Evolutionary conservation across 108 stramenopile genomes (phyloP).

Genomic region (Mediolabrus comicus): DNA sequence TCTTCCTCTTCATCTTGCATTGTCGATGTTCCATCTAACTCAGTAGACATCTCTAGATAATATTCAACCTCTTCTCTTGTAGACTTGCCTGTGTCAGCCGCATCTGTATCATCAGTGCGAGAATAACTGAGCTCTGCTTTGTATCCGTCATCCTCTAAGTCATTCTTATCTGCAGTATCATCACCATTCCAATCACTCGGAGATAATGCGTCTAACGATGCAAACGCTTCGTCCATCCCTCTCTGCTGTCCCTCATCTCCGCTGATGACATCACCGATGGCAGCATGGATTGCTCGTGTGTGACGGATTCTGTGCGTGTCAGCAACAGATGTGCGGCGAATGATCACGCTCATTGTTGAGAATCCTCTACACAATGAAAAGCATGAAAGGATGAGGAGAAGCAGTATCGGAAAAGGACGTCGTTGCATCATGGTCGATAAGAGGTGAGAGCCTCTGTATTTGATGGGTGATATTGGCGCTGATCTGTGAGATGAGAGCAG

Average conservation of each 20-base stretch:
- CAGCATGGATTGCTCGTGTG: background rate
- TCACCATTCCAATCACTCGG: background rate
- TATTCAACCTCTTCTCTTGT: slow-evolving; percentile 26
- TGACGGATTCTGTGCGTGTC: background rate
- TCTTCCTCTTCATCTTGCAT: background rate
- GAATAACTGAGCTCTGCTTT: slow-evolving; percentile 4
- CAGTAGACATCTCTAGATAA: slow-evolving; percentile 30
- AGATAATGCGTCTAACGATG: slow-evolving; percentile 12
- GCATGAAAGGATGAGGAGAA: background rate
- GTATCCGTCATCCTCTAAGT: background rate
- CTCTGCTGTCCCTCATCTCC: slow-evolving; percentile 5
- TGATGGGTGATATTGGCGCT: too few species aligned
- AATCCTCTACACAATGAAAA: background rate
- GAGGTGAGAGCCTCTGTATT: too few species aligned
- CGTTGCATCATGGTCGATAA: too few species aligned
- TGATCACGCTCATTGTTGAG: background rate
- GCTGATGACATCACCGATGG: background rate
- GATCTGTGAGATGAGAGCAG: too few species aligned
- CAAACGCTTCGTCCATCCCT: slow-evolving; percentile 35
- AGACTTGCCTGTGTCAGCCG: slow-evolving; percentile 20
- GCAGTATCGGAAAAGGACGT: background rate
- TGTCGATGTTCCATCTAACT: slow-evolving; percentile 16
- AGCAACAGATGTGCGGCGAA: background rate
- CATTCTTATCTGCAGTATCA: background rate
- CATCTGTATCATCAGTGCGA: slow-evolving; percentile 39